phyloP scores from a whole-genome alignment of 495 filamentous ascomycete genomes.

The Aspergillus nidulans region DNA sequence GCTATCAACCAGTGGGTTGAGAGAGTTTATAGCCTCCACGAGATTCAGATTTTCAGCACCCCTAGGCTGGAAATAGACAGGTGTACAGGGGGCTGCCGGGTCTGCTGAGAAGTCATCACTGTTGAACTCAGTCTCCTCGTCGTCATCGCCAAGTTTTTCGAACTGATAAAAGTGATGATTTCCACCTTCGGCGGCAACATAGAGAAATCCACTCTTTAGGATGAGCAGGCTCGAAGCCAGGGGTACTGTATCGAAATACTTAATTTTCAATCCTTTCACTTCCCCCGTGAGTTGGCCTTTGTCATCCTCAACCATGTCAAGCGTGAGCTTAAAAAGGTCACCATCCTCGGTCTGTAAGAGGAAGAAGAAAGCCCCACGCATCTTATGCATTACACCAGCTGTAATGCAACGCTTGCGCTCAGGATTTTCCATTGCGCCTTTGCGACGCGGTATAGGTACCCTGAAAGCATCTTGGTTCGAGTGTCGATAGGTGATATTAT shows the following conservation, averaged over 20 bases:
- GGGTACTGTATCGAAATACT: conserved; percentile 96
- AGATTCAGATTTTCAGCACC: conserved; percentile 75
- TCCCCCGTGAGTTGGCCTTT: conserved; percentile 72
- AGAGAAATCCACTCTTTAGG: conserved; percentile 92
- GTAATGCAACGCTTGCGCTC: conserved; percentile 81
- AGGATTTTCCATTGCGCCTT: conserved; percentile 85
- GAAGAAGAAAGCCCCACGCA: conserved; percentile 97
- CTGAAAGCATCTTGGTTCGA: conserved; percentile 86
- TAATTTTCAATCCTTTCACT: conserved; percentile 81
- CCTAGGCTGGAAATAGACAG: conserved; percentile 80
- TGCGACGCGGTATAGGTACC: conserved; percentile 81
- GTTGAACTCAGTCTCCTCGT: conserved; percentile 77
- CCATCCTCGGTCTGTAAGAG: conserved; percentile 93
- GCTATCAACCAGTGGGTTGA: conserved; percentile 88
- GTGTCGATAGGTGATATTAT: conserved; percentile 91
- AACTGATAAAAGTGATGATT: conserved; percentile 97
- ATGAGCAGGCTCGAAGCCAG: conserved; percentile 82
- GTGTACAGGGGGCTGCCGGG: conserved; percentile 58
- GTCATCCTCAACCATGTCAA: conserved; percentile 84
- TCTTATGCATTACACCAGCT: conserved; percentile 92
- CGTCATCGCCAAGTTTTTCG: conserved; percentile 94
- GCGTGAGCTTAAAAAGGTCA: conserved; percentile 92
- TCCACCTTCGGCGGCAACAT: conserved; percentile 85
- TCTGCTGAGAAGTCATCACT: conserved; percentile 82
- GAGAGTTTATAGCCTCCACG: conserved; percentile 78